A percentile compares a stretch with the other conserved stretches of the same genome.
phyloP scores from a whole-genome alignment of 2,329 filamentous ascomycete species.

The Pezicula carpinea region DNA sequence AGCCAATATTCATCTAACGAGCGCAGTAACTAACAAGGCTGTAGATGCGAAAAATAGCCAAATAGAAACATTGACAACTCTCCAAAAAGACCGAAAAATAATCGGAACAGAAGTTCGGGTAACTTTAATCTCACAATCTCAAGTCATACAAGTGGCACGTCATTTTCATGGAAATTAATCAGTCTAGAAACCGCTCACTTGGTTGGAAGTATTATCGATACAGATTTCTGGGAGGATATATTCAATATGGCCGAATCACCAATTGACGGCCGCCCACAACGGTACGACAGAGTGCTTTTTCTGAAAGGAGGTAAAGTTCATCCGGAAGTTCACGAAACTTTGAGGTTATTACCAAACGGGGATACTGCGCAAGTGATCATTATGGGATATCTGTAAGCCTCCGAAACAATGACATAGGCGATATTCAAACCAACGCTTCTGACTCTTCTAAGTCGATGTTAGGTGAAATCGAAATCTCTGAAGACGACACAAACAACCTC shows the following conservation, averaged over 20 bases:
- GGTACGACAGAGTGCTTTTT: conserved; percentile 61
- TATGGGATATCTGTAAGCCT: conserved; percentile 48
- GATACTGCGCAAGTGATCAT: conserved; percentile 44
- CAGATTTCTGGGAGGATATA: conserved; percentile 37
- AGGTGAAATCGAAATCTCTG: conserved; percentile 5
- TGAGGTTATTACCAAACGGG: conserved; percentile 40
- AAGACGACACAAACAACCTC: conserved; percentile 19
- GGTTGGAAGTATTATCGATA: conserved; percentile 41
- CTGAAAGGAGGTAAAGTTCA: conserved; percentile 36
- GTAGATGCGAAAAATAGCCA: conserved; percentile 53
- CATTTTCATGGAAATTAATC: conserved; percentile 42
- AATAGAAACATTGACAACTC: conserved; percentile 38
- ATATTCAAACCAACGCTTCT: background rate
- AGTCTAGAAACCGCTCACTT: conserved; percentile 40
- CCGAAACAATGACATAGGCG: conserved; percentile 23
- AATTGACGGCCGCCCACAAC: conserved; percentile 51
- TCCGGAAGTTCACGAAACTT: conserved; percentile 49
- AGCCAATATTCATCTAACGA: conserved; percentile 56
- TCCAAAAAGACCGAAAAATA: background rate
- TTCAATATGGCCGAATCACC: conserved; percentile 41
- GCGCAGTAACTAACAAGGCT: conserved; percentile 54
- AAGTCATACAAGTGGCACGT: conserved; percentile 46
- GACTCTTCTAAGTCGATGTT: background rate
- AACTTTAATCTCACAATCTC: conserved; percentile 64
- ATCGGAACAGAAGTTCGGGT: conserved; percentile 32